A percentile compares a stretch with the other conserved stretches of the same genome.
Conservation (phyloP, 306 rosid species). For the Clitoria ternatea region DNA sequence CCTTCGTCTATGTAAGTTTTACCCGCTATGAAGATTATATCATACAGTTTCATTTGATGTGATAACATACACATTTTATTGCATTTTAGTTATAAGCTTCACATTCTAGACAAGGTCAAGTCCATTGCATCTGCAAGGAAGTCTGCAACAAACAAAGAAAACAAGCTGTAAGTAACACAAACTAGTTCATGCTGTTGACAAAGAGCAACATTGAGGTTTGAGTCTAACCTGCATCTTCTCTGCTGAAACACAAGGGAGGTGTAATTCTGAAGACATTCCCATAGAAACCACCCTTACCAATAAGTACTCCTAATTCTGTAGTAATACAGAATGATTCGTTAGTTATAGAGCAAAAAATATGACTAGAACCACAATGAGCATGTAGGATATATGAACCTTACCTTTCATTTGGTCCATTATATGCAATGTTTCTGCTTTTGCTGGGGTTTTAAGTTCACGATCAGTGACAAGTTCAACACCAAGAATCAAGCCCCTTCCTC, state of each 20-base stretch:
- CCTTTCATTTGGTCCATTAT: constrained; percentile 83
- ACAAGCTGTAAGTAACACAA: not conserved
- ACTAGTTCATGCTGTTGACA: not conserved
- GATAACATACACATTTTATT: constrained; percentile 3
- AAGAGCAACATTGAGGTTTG: not conserved
- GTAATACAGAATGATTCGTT: not conserved
- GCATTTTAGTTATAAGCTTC: constrained; percentile 24
- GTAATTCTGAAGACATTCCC: constrained; percentile 82
- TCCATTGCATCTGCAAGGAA: constrained; percentile 73
- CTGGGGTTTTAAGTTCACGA: constrained; percentile 68
- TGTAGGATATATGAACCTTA: constrained; percentile 14
- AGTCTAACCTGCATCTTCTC: constrained; percentile 71
- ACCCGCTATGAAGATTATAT: constrained; percentile 3
- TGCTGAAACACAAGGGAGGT: constrained; percentile 81
- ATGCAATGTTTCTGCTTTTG: constrained; percentile 61
- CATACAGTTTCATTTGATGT: not conserved
- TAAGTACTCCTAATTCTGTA: constrained; percentile 63
- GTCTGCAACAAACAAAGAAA: constrained; percentile 41
- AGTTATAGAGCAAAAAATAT: not conserved
- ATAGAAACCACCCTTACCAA: constrained; percentile 76
- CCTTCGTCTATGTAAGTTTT: constrained; percentile 1
- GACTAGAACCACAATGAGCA: not conserved
- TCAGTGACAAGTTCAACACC: constrained; percentile 87
- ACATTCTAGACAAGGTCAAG: constrained; percentile 49
- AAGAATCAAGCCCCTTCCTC: constrained; percentile 81